These are phyloP conservation scores for Colletotrichum tropicicola DNA, from an alignment of 2,329 filamentous ascomycete genomes.

Conservation along the genomic window DNA sequence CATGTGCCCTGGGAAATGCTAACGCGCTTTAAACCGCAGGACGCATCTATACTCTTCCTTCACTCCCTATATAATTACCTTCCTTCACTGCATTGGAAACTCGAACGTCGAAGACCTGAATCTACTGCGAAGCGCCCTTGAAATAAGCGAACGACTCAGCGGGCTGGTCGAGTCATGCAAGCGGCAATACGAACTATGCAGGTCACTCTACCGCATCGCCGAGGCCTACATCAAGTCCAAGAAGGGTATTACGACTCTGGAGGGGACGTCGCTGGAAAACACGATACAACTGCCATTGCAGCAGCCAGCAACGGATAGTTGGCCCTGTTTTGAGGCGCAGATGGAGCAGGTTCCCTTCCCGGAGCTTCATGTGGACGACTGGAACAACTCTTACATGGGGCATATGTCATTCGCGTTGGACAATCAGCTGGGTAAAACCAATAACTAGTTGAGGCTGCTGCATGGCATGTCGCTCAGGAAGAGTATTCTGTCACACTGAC, in stretches of 20 bases:
- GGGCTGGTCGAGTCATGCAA: slow-evolving; percentile 12
- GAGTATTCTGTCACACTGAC: neutral
- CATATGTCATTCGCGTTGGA: slow-evolving; percentile 20
- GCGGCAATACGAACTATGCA: slow-evolving; percentile 8
- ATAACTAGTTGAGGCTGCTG: neutral
- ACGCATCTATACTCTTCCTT: slow-evolving; percentile 34
- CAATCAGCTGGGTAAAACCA: neutral
- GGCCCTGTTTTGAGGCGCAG: neutral
- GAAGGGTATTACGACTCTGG: neutral
- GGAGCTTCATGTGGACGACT: slow-evolving; percentile 1
- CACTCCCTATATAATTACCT: slow-evolving; percentile 34
- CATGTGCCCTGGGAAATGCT: neutral
- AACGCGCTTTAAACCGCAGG: neutral
- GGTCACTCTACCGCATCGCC: slow-evolving; percentile 12
- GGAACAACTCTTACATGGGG: slow-evolving; percentile 1
- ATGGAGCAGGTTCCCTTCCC: neutral
- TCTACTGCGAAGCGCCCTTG: neutral
- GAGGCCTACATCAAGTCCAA: slow-evolving; percentile 21
- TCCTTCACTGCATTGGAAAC: slow-evolving; percentile 31
- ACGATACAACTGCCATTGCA: neutral
- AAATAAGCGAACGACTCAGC: slow-evolving; percentile 12
- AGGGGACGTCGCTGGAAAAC: neutral
- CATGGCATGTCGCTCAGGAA: neutral
- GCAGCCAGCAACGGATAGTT: neutral
- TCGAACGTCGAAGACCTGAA: slow-evolving; percentile 23